These are phyloP conservation scores for Canariomyces notabilis DNA, from an alignment of 2,329 filamentous ascomycete genomes.

Conservation along the genomic window DNA sequence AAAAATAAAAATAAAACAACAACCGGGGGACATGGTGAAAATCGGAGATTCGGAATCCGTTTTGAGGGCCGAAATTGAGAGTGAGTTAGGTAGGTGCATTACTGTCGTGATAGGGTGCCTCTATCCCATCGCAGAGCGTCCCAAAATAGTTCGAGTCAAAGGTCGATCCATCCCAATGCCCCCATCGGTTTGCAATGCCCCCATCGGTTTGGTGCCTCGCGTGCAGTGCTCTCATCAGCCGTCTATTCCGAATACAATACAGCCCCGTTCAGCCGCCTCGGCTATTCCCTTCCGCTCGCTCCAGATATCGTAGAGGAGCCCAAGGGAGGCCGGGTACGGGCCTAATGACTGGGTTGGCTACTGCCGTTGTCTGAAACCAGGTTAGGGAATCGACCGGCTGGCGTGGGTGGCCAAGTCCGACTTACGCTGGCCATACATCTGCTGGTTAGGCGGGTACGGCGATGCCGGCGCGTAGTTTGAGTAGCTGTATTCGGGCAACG, in stretches of 20 bases:
- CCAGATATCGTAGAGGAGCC: background rate
- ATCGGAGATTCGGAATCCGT: background rate
- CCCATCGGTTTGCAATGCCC: too few relatives aligned
- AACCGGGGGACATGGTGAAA: background rate
- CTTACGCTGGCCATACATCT: constrained; percentile 58
- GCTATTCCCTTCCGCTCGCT: background rate
- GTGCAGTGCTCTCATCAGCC: background rate
- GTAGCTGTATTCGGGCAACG: constrained; percentile 53
- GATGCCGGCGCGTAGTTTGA: constrained; percentile 54
- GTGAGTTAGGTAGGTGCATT: background rate
- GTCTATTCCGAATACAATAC: background rate
- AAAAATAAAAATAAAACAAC: background rate
- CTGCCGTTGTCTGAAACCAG: constrained; percentile 26
- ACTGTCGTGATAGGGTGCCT: background rate
- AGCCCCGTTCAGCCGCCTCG: background rate
- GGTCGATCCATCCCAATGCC: too few relatives aligned
- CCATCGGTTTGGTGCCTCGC: too few relatives aligned
- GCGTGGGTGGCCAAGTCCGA: constrained; percentile 18
- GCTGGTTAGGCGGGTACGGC: constrained; percentile 52
- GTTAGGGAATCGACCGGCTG: constrained; percentile 14
- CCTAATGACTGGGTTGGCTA: constrained; percentile 18
- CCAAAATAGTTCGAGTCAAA: too few relatives aligned
- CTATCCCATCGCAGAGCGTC: background rate
- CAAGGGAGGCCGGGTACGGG: background rate
- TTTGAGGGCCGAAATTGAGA: background rate